Conservation (phyloP, 2,329 filamentous ascomycete genomes). For the Penicillium psychrosexuale region DNA sequence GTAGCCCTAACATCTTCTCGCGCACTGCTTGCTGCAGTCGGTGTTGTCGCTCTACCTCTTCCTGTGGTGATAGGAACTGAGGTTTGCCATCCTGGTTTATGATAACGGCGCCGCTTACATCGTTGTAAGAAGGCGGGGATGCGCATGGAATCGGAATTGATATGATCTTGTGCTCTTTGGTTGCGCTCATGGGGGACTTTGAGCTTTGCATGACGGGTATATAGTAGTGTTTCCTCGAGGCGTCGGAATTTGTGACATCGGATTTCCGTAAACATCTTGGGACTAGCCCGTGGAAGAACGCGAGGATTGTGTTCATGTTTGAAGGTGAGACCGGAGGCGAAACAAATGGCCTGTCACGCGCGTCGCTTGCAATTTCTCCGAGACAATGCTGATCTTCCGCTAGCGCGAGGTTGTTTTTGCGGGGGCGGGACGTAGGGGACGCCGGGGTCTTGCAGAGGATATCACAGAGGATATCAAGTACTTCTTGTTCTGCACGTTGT, state of each 20-base stretch:
- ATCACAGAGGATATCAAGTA: background rate
- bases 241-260: background rate
- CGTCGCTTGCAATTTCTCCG: background rate
- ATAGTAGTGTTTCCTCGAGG: background rate
- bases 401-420: conserved; percentile 1
- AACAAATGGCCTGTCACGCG: background rate
- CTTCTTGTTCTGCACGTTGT: background rate
- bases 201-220: conserved; percentile 1
- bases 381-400: background rate
- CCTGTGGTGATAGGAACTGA: conserved; percentile 26
- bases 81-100: conserved; percentile 24
- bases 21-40: conserved; percentile 21
- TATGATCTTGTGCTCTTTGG: background rate
- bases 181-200: background rate
- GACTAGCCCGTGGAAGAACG: background rate
- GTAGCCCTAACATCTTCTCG: conserved; percentile 27
- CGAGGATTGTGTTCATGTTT: background rate
- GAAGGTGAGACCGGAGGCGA: background rate
- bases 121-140: conserved; percentile 24
- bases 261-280: background rate
- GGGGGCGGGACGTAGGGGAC: background rate
- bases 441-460: background rate
- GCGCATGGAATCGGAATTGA: background rate
- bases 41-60: conserved; percentile 21
- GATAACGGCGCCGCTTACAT: conserved; percentile 27